phyloP scores from a whole-genome alignment of 192 early-diverging fungal species.

The Linnemannia zychae region DNA sequence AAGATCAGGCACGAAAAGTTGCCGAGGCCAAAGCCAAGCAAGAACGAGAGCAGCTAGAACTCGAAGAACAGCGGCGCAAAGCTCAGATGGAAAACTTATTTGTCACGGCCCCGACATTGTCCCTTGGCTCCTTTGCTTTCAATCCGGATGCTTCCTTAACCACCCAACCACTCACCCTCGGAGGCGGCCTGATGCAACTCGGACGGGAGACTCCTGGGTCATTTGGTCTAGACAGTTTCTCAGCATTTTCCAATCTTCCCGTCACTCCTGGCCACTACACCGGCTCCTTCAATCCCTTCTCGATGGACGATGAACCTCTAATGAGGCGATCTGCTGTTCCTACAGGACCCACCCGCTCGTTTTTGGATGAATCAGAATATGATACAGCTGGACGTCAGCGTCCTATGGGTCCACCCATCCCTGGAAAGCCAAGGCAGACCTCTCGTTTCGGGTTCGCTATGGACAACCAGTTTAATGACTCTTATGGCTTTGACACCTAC shows the following conservation, averaged over 20 bases:
- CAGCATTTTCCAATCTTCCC: constrained; percentile 44
- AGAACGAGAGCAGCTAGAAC: constrained; percentile 8
- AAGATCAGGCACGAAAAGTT: constrained; percentile 15
- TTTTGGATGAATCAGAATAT: constrained; percentile 41
- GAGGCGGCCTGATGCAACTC: constrained; percentile 13
- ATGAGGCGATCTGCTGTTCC: constrained; percentile 36
- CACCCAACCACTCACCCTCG: constrained; percentile 25
- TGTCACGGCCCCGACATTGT: constrained; percentile 31
- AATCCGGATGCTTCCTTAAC: constrained; percentile 46
- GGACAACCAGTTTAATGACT: constrained; percentile 43
- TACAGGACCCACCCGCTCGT: constrained; percentile 2
- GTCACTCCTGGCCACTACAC: constrained; percentile 55
- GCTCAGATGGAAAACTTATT: constrained; percentile 37
- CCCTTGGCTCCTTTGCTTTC: constrained; percentile 47
- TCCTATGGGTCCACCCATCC: constrained; percentile 45
- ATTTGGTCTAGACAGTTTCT: constrained; percentile 50
- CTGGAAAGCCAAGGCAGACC: constrained; percentile 56
- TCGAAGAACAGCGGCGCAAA: constrained; percentile 38
- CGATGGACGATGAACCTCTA: constrained; percentile 58
- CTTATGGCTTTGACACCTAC: constrained; percentile 29
- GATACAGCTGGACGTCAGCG: constrained; percentile 36
- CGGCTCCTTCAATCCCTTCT: constrained; percentile 64
- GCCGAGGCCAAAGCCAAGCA: background rate
- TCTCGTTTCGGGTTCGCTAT: constrained; percentile 64
- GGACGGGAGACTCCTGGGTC: constrained; percentile 31